A percentile compares a stretch with the other conserved stretches of the same genome.
Evolutionary conservation across 352 stramenopile genomes (phyloP).

Genomic region (Phytophthora uliginosa): DNA sequence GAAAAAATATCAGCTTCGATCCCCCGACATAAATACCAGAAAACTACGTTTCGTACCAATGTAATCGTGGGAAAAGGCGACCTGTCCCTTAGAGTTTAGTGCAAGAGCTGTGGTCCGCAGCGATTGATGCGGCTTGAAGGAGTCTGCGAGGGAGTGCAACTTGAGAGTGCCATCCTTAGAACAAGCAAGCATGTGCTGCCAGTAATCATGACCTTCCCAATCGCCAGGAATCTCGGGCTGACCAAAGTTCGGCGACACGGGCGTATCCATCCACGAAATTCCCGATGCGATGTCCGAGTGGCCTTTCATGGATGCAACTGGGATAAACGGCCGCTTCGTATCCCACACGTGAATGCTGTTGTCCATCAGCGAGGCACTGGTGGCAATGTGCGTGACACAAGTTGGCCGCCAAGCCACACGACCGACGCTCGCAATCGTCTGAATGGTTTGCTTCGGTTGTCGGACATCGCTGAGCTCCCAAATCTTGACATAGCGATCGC

Average conservation of each 20-base stretch:
- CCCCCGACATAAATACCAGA: not conserved
- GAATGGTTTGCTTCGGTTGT: slow-evolving; percentile 87
- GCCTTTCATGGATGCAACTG: slow-evolving; percentile 87
- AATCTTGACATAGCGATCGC: slow-evolving; percentile 91
- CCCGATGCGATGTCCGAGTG: slow-evolving; percentile 86
- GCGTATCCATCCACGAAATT: slow-evolving; percentile 90
- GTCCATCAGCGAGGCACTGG: slow-evolving; percentile 86
- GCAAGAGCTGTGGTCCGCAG: slow-evolving; percentile 78
- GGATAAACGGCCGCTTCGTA: slow-evolving; percentile 85
- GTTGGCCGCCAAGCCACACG: slow-evolving; percentile 85
- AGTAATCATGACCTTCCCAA: slow-evolving; percentile 83
- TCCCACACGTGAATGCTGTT: slow-evolving; percentile 93
- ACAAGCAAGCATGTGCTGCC: slow-evolving; percentile 91
- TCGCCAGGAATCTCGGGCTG: slow-evolving; percentile 52
- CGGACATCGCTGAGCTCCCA: slow-evolving; percentile 80
- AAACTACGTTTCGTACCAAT: slow-evolving; percentile 58
- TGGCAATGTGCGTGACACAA: slow-evolving; percentile 85
- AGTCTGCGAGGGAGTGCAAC: slow-evolving; percentile 86
- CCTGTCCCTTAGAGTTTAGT: slow-evolving; percentile 83
- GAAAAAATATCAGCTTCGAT: slow-evolving; percentile 1
- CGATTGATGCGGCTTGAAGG: slow-evolving; percentile 86
- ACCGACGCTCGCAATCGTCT: slow-evolving; percentile 88
- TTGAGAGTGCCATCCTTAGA: slow-evolving; percentile 91
- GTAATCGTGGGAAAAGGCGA: slow-evolving; percentile 87
- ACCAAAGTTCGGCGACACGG: slow-evolving; percentile 48